phyloP scores from a whole-genome alignment of 805 yeast species.

The Saccharomycopsis babjevae region DNA sequence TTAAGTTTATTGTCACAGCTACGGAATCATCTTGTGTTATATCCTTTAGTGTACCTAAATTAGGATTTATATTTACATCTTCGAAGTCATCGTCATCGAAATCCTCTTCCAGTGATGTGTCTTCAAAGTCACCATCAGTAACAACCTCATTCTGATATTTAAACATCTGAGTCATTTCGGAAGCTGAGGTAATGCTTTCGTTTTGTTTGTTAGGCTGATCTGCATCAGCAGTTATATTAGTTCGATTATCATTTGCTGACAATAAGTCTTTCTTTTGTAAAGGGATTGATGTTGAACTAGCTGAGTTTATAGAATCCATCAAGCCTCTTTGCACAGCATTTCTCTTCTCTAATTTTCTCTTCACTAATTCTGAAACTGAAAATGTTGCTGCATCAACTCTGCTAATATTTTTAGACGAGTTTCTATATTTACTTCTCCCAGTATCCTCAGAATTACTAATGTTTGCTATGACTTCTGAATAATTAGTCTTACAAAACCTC shows the following conservation, averaged over 20 bases:
- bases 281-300: neutral
- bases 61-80: conserved; percentile 7
- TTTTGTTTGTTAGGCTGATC: neutral
- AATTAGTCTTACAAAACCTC: neutral
- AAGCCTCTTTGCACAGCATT: neutral
- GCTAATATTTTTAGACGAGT: neutral
- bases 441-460: neutral
- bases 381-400: neutral
- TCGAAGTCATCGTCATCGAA: conserved; percentile 16
- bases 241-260: too few relatives aligned
- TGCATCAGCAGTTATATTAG: neutral
- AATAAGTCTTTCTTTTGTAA: neutral
- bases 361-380: neutral
- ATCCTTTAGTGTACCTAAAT: neutral
- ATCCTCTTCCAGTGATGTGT: conserved; percentile 6
- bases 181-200: neutral
- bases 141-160: neutral
- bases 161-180: neutral
- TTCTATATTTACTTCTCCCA: neutral
- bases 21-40: conserved; percentile 1
- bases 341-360: neutral
- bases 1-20: neutral
- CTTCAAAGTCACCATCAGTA: neutral
- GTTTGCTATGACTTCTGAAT: neutral
- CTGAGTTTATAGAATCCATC: too few relatives aligned